Percentiles rank a stretch among this genome's conserved stretches.
phyloP scores from a whole-genome alignment of 2,329 filamentous ascomycete genomes.

The Davidsoniella eucalypti region DNA sequence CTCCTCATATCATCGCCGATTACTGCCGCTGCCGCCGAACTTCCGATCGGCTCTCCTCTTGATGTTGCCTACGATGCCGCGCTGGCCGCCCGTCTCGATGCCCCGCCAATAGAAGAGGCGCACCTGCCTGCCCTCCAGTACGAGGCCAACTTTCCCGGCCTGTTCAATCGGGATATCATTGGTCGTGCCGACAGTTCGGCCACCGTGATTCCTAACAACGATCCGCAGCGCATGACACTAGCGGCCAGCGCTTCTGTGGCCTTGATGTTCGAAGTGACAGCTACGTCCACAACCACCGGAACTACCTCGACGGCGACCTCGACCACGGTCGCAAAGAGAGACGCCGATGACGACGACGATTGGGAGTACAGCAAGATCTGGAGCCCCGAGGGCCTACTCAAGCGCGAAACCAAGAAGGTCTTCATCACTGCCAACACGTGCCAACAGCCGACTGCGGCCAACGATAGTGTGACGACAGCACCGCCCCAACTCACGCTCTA shows the following conservation, averaged over 20 bases:
- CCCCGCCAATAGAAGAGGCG: background rate
- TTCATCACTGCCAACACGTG: conserved; percentile 84
- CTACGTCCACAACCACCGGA: conserved; percentile 15
- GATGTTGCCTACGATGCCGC: background rate
- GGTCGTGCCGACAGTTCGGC: conserved; percentile 40
- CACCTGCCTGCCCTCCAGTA: conserved; percentile 23
- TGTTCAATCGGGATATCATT: conserved; percentile 44
- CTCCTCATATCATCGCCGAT: background rate
- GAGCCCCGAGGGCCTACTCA: conserved; percentile 6
- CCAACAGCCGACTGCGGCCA: conserved; percentile 42
- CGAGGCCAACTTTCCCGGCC: conserved; percentile 40
- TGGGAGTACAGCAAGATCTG: conserved; percentile 13
- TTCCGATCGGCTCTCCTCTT: background rate
- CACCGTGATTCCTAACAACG: conserved; percentile 45
- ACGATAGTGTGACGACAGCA: conserved; percentile 1
- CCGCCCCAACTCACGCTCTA: conserved; percentile 66
- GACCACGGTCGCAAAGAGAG: background rate
- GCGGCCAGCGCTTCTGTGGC: conserved; percentile 41
- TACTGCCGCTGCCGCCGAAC: too few relatives aligned
- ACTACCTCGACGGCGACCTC: background rate
- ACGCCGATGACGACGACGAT: conserved; percentile 11
- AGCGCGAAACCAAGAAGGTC: conserved; percentile 24
- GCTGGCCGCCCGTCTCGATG: background rate
- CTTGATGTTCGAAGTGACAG: conserved; percentile 20
- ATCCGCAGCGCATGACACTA: conserved; percentile 41